Evolutionary conservation across 495 filamentous ascomycete genomes (phyloP).

Genomic region (Penicillium canescens): DNA sequence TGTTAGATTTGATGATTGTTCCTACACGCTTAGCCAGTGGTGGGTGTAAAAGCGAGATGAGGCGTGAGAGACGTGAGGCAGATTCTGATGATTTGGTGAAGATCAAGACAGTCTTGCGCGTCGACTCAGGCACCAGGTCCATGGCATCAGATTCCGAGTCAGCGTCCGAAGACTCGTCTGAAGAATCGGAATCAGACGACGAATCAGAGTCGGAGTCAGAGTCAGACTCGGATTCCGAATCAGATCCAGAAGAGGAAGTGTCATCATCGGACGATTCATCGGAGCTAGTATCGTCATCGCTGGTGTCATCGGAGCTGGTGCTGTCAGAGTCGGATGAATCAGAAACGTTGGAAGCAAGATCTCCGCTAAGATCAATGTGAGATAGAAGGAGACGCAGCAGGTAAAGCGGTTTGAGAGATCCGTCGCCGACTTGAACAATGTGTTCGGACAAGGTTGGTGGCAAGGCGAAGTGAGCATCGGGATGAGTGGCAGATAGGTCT

Average conservation of each 20-base stretch:
- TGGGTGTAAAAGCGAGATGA: slow-evolving; percentile 70
- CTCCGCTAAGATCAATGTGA: slow-evolving; percentile 32
- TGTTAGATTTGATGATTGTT: slow-evolving; percentile 73
- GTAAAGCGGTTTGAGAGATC: slow-evolving; percentile 80
- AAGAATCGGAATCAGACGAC: slow-evolving; percentile 23
- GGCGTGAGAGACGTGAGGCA: slow-evolving; percentile 73
- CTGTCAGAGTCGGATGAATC: slow-evolving; percentile 31
- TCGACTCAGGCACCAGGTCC: slow-evolving; percentile 23
- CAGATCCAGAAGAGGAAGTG: slow-evolving; percentile 27
- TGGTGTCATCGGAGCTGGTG: slow-evolving; percentile 27
- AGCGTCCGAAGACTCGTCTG: slow-evolving; percentile 22
- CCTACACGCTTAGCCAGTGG: slow-evolving; percentile 55
- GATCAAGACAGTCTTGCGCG: slow-evolving; percentile 58
- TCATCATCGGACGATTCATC: slow-evolving; percentile 32
- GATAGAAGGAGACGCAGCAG: slow-evolving; percentile 51
- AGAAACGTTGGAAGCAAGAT: slow-evolving; percentile 7
- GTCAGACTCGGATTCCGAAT: slow-evolving; percentile 25
- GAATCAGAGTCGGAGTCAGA: slow-evolving; percentile 22
- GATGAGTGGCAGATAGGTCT: slow-evolving; percentile 18
- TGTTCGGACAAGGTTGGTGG: slow-evolving; percentile 71
- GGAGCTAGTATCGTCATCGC: slow-evolving; percentile 33
- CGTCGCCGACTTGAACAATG: slow-evolving; percentile 72
- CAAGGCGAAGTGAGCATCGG: slow-evolving; percentile 54
- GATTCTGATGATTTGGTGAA: slow-evolving; percentile 89
- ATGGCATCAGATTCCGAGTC: slow-evolving; percentile 26